phyloP scores from a whole-genome alignment of 495 filamentous ascomycete species.

The Hypomontagnella monticulosa region DNA sequence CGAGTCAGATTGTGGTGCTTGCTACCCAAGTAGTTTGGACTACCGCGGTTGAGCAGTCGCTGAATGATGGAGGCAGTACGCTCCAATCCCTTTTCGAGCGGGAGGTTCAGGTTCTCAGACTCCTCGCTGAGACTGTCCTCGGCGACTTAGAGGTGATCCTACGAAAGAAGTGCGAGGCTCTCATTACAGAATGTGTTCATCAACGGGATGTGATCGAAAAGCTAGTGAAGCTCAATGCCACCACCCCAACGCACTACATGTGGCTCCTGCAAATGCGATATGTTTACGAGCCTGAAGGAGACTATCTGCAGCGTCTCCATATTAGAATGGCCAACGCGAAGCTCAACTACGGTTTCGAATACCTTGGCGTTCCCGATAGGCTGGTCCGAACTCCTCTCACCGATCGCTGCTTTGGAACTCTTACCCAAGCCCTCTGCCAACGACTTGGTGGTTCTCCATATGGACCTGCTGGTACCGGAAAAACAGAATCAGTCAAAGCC shows the following conservation, averaged over 20 bases:
- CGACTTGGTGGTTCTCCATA: constrained; percentile 96
- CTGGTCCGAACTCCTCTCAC: constrained; percentile 96
- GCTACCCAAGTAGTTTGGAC: constrained; percentile 98
- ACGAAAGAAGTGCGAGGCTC: constrained; percentile 95
- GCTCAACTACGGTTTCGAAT: constrained; percentile 96
- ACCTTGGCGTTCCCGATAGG: constrained; percentile 92
- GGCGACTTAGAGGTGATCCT: constrained; percentile 86
- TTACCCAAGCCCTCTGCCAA: constrained; percentile 95
- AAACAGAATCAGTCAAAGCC: constrained; percentile 98
- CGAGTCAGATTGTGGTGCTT: constrained; percentile 94
- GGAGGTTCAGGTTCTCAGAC: constrained; percentile 79
- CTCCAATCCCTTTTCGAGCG: constrained; percentile 75
- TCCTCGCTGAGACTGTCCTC: constrained; percentile 89
- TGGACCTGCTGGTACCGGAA: constrained; percentile 97
- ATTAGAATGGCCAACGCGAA: constrained; percentile 98
- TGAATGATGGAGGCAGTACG: constrained; percentile 73
- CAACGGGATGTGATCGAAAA: constrained; percentile 91
- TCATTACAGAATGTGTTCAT: constrained; percentile 98
- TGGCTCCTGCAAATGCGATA: constrained; percentile 99
- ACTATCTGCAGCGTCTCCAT: constrained; percentile 82
- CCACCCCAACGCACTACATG: constrained; percentile 81
- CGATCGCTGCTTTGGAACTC: constrained; percentile 96
- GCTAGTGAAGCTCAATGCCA: constrained; percentile 77
- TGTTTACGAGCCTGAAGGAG: constrained; percentile 81
- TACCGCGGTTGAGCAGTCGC: constrained; percentile 75